A percentile compares a stretch with the other conserved stretches of the same genome.
Conservation (phyloP, 192 early-diverging fungal genomes). For the Linnemannia exigua region DNA sequence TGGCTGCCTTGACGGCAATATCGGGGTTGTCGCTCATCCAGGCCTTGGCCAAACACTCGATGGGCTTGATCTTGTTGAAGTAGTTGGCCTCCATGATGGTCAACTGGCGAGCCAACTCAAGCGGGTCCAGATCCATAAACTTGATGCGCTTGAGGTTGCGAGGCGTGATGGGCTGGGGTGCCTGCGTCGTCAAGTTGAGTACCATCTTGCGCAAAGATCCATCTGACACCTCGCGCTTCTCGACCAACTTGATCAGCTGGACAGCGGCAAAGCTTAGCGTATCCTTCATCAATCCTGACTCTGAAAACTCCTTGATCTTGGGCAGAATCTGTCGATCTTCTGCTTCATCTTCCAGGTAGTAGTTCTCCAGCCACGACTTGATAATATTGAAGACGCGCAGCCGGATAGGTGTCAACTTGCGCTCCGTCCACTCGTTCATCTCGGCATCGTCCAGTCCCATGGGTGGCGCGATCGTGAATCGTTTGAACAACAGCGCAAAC, state of each 20-base stretch:
- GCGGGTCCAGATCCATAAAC: slow-evolving; percentile 91
- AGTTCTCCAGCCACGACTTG: slow-evolving; percentile 96
- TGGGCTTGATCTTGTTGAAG: slow-evolving; percentile 86
- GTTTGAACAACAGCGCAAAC: slow-evolving; percentile 77
- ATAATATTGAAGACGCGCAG: slow-evolving; percentile 95
- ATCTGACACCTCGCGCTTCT: slow-evolving; percentile 76
- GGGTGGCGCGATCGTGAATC: slow-evolving; percentile 87
- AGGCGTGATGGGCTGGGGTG: slow-evolving; percentile 87
- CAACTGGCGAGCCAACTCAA: slow-evolving; percentile 95
- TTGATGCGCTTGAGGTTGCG: slow-evolving; percentile 82
- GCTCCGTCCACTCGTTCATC: slow-evolving; percentile 83
- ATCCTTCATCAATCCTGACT: slow-evolving; percentile 77
- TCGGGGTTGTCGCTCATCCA: slow-evolving; percentile 78
- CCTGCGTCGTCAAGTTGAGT: slow-evolving; percentile 69
- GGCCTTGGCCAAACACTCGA: slow-evolving; percentile 91
- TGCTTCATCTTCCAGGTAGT: slow-evolving; percentile 83
- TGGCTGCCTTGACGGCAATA: slow-evolving; percentile 75
- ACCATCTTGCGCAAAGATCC: slow-evolving; percentile 73
- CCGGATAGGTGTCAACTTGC: slow-evolving; percentile 91
- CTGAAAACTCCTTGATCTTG: slow-evolving; percentile 79
- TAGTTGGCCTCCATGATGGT: slow-evolving; percentile 92
- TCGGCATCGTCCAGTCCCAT: slow-evolving; percentile 72
- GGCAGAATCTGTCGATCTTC: slow-evolving; percentile 79
- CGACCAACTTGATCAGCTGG: slow-evolving; percentile 84
- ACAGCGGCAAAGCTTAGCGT: slow-evolving; percentile 76